A percentile compares a stretch with the other conserved stretches of the same genome.
Evolutionary conservation across 768 basidiomycete genomes (phyloP).

Genomic region (Lactarius quietus): DNA sequence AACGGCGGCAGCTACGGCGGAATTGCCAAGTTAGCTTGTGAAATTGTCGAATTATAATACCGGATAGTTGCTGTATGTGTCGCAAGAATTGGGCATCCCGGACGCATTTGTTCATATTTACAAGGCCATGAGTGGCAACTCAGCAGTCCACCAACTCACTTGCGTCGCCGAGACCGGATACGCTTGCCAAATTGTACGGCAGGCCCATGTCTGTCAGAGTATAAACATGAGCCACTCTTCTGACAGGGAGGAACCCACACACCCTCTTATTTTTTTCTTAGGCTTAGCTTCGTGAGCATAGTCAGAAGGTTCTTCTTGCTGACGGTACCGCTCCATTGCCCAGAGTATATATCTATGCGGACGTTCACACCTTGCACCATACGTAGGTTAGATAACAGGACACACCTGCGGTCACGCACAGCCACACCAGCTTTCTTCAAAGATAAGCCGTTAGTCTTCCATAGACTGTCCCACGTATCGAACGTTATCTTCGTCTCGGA

Average conservation of each 20-base stretch:
- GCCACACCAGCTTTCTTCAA: slow-evolving; percentile 63
- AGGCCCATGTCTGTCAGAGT: slow-evolving; percentile 59
- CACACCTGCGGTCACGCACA: slow-evolving; percentile 69
- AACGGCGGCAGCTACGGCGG: neutral
- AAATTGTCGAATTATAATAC: neutral
- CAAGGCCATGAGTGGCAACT: neutral
- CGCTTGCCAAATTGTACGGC: slow-evolving; percentile 70
- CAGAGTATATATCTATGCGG: slow-evolving; percentile 69
- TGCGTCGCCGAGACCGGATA: slow-evolving; percentile 51
- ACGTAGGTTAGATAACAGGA: slow-evolving; percentile 11
- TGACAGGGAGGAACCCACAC: slow-evolving; percentile 31
- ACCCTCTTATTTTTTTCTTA: slow-evolving; percentile 84
- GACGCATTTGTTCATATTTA: neutral
- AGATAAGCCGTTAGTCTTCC: slow-evolving; percentile 53
- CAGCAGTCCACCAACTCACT: slow-evolving; percentile 2
- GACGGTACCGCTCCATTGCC: slow-evolving; percentile 79
- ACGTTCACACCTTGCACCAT: neutral
- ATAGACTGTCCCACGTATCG: slow-evolving; percentile 71
- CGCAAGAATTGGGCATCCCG: neutral
- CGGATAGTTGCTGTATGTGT: neutral
- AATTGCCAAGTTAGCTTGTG: slow-evolving; percentile 17
- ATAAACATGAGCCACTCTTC: neutral
- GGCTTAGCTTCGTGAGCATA: slow-evolving; percentile 64
- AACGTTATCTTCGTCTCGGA: slow-evolving; percentile 59
- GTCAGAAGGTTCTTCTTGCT: slow-evolving; percentile 47